Conservation (phyloP, 1,284 basidiomycete genomes). For the Kwoniella shivajii region DNA sequence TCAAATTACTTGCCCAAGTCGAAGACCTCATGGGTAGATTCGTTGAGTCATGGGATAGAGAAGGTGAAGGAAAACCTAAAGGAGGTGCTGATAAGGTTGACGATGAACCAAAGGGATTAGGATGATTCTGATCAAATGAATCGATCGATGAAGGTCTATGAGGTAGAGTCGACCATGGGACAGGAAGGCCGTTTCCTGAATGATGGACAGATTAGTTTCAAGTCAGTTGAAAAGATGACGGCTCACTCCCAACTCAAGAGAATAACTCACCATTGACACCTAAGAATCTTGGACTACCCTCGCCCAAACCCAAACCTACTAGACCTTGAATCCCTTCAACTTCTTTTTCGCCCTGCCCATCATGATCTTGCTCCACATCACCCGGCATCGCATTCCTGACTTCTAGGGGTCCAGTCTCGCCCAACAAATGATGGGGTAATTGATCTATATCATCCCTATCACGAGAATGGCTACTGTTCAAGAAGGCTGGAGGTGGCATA, state of each 20-base stretch:
- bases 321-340: conserved; percentile 10
- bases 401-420: conserved; percentile 28
- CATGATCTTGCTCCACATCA: conserved; percentile 18
- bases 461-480: too few species aligned
- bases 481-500: neutral
- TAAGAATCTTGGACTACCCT: conserved; percentile 22
- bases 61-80: conserved; percentile 14
- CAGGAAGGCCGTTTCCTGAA: conserved; percentile 8
- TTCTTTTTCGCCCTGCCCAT: conserved; percentile 6
- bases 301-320: conserved; percentile 7
- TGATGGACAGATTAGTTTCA: neutral
- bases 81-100: conserved; percentile 4
- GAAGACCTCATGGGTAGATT: conserved; percentile 18
- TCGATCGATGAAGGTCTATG: conserved; percentile 12
- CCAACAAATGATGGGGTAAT: conserved; percentile 21
- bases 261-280: conserved; percentile 30
- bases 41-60: conserved; percentile 5
- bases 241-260: neutral
- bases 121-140: conserved; percentile 5
- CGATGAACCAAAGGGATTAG: conserved; percentile 12
- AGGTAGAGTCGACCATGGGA: conserved; percentile 9
- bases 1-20: conserved; percentile 38
- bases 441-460: conserved; percentile 1
- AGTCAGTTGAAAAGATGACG: neutral
- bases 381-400: conserved; percentile 29